Conservation (phyloP, 1,139 yeast species). For the Chernovozyma aurita region DNA sequence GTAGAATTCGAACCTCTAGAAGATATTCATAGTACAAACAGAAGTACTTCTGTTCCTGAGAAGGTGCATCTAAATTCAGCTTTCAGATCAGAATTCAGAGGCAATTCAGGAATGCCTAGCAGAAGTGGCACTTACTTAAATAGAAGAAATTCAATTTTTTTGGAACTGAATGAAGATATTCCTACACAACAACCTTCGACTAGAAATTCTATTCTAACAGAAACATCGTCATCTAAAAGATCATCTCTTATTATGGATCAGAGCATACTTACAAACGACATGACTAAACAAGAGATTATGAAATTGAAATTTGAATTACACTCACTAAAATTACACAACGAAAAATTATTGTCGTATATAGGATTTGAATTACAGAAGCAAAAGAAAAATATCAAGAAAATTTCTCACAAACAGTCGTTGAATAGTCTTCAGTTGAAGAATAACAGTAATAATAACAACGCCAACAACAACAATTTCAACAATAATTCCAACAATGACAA, state of each 20-base stretch:
- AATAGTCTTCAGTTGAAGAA: conserved; percentile 14
- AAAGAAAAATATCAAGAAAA: conserved; percentile 38
- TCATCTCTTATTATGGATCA: conserved; percentile 33
- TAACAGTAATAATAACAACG: conserved; percentile 9
- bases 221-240: conserved; percentile 29
- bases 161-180: neutral
- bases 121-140: neutral
- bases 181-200: conserved; percentile 12
- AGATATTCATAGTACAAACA: conserved; percentile 11
- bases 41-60: conserved; percentile 32
- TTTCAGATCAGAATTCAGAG: conserved; percentile 1
- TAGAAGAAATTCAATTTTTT: neutral
- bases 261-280: conserved; percentile 25
- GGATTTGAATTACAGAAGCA: conserved; percentile 54
- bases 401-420: conserved; percentile 35
- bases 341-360: conserved; percentile 51
- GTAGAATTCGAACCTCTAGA: conserved; percentile 38
- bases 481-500: conserved; percentile 6
- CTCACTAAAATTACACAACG: conserved; percentile 51
- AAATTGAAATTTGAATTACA: conserved; percentile 51
- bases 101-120: conserved; percentile 23
- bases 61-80: conserved; percentile 6
- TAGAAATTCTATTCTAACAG: conserved; percentile 15
- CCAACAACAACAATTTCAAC: conserved; percentile 9
- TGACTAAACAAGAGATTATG: conserved; percentile 47